Percentiles rank a stretch among this genome's conserved stretches.
These are phyloP conservation scores for Fraxinus paxiana DNA, from an alignment of 305 asterid species.

Conservation along the genomic window DNA sequence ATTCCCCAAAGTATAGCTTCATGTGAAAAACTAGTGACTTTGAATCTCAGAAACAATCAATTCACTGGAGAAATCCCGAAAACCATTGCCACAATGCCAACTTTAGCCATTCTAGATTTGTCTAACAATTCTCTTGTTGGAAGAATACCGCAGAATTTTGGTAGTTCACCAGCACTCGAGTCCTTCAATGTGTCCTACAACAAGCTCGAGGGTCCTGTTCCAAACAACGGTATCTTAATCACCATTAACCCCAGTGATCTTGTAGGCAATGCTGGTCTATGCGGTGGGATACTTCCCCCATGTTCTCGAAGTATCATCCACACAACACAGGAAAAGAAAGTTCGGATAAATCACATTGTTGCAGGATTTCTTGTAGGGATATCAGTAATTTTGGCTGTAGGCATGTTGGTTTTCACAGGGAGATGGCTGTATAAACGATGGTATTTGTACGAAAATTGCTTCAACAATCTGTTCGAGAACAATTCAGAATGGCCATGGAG, in stretches of 20 bases:
- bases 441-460: conserved; percentile 50
- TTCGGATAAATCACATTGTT: conserved; percentile 39
- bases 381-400: conserved; percentile 34
- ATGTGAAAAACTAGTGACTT: conserved; percentile 51
- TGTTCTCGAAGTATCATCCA: conserved; percentile 32
- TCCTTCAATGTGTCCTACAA: conserved; percentile 61
- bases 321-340: conserved; percentile 29
- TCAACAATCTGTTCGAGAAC: conserved; percentile 42
- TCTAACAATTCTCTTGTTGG: conserved; percentile 68
- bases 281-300: conserved; percentile 62
- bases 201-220: conserved; percentile 67
- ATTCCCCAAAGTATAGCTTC: conserved; percentile 70
- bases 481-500: conserved; percentile 75
- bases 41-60: conserved; percentile 52
- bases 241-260: conserved; percentile 59
- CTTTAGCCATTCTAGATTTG: conserved; percentile 59
- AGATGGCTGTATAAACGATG: conserved; percentile 46
- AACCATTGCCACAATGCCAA: conserved; percentile 54
- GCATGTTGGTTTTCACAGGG: conserved; percentile 30
- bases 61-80: conserved; percentile 69
- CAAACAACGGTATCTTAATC: conserved; percentile 49
- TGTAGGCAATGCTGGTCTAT: conserved; percentile 62
- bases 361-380: conserved; percentile 48
- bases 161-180: conserved; percentile 72
- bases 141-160: conserved; percentile 55